These are phyloP conservation scores for Protea cynaroides DNA, from an alignment of 164 flowering plant genomes.

Conservation along the genomic window DNA sequence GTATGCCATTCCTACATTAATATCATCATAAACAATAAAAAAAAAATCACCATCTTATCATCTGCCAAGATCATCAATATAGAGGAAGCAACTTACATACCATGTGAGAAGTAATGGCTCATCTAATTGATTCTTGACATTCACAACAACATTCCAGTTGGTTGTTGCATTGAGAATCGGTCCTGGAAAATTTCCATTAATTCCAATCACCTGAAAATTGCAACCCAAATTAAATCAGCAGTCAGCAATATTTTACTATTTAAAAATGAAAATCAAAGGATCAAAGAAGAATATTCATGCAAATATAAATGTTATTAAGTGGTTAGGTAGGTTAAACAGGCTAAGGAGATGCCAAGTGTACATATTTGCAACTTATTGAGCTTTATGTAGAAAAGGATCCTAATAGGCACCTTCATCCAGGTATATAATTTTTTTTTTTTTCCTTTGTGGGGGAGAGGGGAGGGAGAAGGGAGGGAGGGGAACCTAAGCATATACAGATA, in stretches of 20 bases:
- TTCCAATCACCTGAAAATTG: constrained; percentile 67
- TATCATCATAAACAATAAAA: constrained; percentile 8
- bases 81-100: constrained; percentile 26
- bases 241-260: neutral
- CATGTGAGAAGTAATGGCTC: constrained; percentile 91
- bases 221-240: constrained; percentile 2
- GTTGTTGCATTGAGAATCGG: constrained; percentile 85
- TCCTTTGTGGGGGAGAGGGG: too few species aligned
- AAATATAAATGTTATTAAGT: too few species aligned
- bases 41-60: neutral
- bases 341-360: too few species aligned
- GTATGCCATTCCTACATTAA: constrained; percentile 81
- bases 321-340: too few species aligned
- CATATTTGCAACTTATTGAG: too few species aligned
- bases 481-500: too few species aligned
- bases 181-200: constrained; percentile 87
- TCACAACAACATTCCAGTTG: constrained; percentile 90
- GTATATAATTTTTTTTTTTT: too few species aligned
- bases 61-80: neutral
- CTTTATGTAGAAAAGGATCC: too few species aligned
- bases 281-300: too few species aligned
- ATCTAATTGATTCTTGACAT: constrained; percentile 78
- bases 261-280: neutral
- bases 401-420: too few species aligned
- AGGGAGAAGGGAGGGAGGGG: too few species aligned